Percentiles rank a stretch among this genome's conserved stretches.
phyloP scores from a whole-genome alignment of 257 asterid genomes.

The Solanum corneliomulleri region DNA sequence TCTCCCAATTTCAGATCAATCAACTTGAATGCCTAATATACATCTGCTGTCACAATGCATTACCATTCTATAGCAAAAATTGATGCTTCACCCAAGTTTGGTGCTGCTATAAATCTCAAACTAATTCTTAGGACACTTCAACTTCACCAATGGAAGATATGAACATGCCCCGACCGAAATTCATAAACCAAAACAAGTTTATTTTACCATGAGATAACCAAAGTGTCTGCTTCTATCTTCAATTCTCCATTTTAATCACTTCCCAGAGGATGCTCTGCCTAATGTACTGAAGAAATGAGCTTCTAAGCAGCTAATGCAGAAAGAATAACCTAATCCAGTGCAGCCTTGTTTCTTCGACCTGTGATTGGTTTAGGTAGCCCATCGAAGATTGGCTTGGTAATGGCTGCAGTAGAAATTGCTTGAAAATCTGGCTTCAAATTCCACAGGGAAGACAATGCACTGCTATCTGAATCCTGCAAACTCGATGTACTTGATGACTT shows the following conservation, averaged over 20 bases:
- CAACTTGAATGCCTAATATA: conserved; percentile 33
- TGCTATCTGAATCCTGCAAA: conserved; percentile 55
- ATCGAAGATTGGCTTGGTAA: conserved; percentile 64
- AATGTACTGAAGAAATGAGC: background rate
- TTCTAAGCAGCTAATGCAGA: background rate
- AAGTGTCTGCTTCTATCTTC: conserved; percentile 12
- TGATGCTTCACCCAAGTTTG: background rate
- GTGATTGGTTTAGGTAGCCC: conserved; percentile 53
- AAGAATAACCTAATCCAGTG: conserved; percentile 47
- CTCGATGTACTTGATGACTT: conserved; percentile 75
- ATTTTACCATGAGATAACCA: background rate
- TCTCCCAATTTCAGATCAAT: conserved; percentile 2
- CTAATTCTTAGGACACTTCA: conserved; percentile 3
- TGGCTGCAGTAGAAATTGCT: conserved; percentile 50
- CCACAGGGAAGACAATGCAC: conserved; percentile 51
- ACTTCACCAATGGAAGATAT: conserved; percentile 2
- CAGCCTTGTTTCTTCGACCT: conserved; percentile 56
- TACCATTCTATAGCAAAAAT: conserved; percentile 14
- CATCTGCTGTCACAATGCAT: conserved; percentile 21
- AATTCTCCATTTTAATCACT: background rate
- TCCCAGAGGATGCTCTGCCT: background rate
- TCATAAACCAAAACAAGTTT: background rate
- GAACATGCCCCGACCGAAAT: conserved; percentile 12
- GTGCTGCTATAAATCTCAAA: background rate
- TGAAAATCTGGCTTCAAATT: conserved; percentile 67